A percentile compares a stretch with the other conserved stretches of the same genome.
phyloP scores from a whole-genome alignment of 306 rosid genomes.

The Glycine soja region DNA sequence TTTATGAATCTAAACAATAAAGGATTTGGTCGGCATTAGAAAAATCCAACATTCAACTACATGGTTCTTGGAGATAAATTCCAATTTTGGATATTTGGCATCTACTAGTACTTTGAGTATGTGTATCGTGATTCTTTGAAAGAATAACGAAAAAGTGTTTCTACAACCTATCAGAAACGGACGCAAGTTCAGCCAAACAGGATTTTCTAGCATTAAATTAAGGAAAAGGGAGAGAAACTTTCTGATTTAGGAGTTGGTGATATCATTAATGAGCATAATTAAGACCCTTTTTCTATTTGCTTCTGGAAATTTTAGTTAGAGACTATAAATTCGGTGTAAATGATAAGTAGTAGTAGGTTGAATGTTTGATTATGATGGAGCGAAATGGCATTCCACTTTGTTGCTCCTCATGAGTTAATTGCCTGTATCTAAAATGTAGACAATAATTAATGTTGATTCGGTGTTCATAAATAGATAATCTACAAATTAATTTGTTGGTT shows the following conservation, averaged over 20 bases:
- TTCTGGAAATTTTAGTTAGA: conserved; percentile 24
- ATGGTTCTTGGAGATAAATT: neutral
- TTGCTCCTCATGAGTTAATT: neutral
- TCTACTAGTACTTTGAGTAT: neutral
- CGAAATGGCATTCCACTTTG: neutral
- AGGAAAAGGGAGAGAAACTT: too few relatives aligned
- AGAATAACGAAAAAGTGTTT: neutral
- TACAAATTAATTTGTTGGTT: neutral
- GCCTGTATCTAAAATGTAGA: neutral
- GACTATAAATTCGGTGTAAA: neutral
- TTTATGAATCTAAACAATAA: neutral
- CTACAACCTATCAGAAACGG: neutral
- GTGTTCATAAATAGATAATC: neutral
- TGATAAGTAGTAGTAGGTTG: too few relatives aligned
- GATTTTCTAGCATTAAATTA: neutral
- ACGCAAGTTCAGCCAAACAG: neutral
- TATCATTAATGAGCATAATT: conserved; percentile 18
- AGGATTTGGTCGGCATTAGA: conserved; percentile 24
- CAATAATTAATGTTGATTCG: neutral
- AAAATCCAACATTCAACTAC: conserved; percentile 4
- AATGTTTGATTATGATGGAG: neutral
- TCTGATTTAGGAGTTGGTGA: conserved; percentile 13
- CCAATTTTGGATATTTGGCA: conserved; percentile 16
- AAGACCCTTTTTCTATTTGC: neutral
- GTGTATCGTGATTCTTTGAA: neutral